Conservation (phyloP, 2,329 filamentous ascomycete genomes). For the Corinectria fuckeliana region DNA sequence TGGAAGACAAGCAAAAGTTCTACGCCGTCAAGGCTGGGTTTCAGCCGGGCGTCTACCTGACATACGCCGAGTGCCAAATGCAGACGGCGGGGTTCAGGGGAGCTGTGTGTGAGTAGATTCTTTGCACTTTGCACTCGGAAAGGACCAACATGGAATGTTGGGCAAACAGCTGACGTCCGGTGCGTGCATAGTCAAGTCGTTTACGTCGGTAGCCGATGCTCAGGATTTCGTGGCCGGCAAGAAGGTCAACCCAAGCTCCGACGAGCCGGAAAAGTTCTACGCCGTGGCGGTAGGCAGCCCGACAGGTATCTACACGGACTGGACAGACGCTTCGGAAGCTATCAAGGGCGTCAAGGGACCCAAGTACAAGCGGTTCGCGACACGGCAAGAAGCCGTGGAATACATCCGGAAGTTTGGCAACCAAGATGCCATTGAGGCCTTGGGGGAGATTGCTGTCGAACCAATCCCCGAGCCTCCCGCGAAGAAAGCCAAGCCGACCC, state of each 20-base stretch:
- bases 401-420: conserved; percentile 68
- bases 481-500: conserved; percentile 34
- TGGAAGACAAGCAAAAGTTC: conserved; percentile 59
- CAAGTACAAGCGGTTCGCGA: conserved; percentile 73
- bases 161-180: conserved; percentile 14
- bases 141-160: background rate
- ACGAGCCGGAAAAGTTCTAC: conserved; percentile 60
- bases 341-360: conserved; percentile 75
- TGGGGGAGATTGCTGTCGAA: conserved; percentile 42
- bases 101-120: conserved; percentile 67
- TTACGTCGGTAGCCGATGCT: conserved; percentile 76
- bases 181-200: conserved; percentile 75
- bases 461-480: conserved; percentile 25
- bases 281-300: conserved; percentile 65
- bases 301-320: conserved; percentile 67
- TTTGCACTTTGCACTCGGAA: background rate
- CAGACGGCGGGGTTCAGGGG: conserved; percentile 68
- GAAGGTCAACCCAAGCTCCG: conserved; percentile 45
- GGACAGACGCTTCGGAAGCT: conserved; percentile 74
- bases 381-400: conserved; percentile 74
- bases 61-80: conserved; percentile 65
- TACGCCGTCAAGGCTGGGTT: conserved; percentile 67
- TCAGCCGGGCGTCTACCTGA: conserved; percentile 66
- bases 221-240: conserved; percentile 75
- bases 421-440: conserved; percentile 49